Base-by-base conservation (phyloP, 1,139 yeast species). In the Nakaseomyces glabratus region DNA sequence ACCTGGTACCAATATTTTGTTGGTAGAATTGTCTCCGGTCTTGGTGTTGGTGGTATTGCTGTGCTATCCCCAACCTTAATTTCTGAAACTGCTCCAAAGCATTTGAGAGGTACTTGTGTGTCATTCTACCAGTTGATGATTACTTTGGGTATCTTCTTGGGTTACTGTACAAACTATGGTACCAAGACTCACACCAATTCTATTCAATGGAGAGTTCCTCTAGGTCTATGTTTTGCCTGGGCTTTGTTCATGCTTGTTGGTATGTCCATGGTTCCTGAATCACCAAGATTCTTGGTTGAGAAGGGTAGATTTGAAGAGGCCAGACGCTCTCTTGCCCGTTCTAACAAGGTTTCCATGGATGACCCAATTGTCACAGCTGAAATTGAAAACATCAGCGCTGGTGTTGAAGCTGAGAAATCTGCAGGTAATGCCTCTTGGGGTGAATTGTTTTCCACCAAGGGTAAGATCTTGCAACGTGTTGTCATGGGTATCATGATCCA, bases 191-290 rank as follows among this genome's bases (percentile, higher is more conserved):
- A 51, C 42, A 58, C 65, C 51, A 47, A 56, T 37, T 62, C 75
- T 24, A 68, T 71, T 25, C 74, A 73, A 53, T 74, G 76, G 71
- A 71, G 78, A 67, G 65, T 73, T 42, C 77, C 75, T 33, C 60
- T 75, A 51, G 80, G 79, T 42, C 45, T 68, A 31, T 60, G 64
- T 39, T 63, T 67, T 48, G 52, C 56, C 34, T 65, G 66, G 65
- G 65, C 67, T 15, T 33, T 55, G 31, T 41, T 63, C 31, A 54
- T 65, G 46, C 43, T 62, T 30, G 42, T 54, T 26, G 88, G 81
- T 54, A 72, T 78, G 73, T 46, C 66, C 35, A 62, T 76, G 49
- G 69, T 77, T 59, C 90, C 90, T 38, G 93, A 81, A 60, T 74
- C 86, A 25, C 85, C 90, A 46, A 71, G 90, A 62, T 81, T 61